A percentile compares a stretch with the other conserved stretches of the same genome.
Evolutionary conservation across 495 filamentous ascomycete genomes (phyloP).

Genomic region (Neurospora sp.): DNA sequence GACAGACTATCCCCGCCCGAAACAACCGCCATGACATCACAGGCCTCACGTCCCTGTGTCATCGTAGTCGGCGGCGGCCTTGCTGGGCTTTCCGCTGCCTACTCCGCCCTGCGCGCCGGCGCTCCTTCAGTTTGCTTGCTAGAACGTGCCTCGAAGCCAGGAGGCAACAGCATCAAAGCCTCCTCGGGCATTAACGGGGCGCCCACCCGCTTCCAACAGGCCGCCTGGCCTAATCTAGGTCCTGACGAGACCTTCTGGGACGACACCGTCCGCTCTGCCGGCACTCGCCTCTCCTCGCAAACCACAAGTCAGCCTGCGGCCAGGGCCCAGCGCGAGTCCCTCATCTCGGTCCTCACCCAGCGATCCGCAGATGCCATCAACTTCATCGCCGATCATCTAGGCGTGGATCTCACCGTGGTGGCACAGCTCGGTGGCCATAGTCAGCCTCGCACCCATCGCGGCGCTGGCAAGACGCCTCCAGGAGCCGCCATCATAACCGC

Average conservation of each 20-base stretch:
- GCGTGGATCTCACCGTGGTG: conserved; percentile 45
- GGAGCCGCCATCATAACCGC: conserved; percentile 43
- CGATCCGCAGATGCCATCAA: conserved; percentile 33
- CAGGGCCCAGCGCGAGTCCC: conserved; percentile 21
- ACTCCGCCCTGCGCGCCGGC: conserved; percentile 35
- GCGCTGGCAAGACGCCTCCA: conserved; percentile 38
- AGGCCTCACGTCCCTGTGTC: conserved; percentile 14
- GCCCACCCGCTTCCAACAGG: conserved; percentile 40
- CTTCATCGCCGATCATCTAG: conserved; percentile 42
- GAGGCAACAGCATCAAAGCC: conserved; percentile 55
- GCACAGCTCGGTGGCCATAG: conserved; percentile 46
- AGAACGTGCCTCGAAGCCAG: conserved; percentile 44
- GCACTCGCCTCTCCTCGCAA: conserved; percentile 11
- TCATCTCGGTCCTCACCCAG: conserved; percentile 34
- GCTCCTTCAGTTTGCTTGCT: conserved; percentile 37
- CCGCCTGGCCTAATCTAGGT: conserved; percentile 3
- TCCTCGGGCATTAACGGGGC: conserved; percentile 55
- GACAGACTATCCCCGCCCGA: background rate
- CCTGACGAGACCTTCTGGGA: conserved; percentile 35
- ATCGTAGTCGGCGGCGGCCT: conserved; percentile 44
- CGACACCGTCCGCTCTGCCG: conserved; percentile 46
- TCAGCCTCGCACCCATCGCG: conserved; percentile 44
- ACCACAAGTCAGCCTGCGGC: conserved; percentile 2
- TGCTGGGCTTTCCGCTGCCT: conserved; percentile 40
- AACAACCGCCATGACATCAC: background rate